Conservation (phyloP, 139 green algal species). For the Microglena sp. region DNA sequence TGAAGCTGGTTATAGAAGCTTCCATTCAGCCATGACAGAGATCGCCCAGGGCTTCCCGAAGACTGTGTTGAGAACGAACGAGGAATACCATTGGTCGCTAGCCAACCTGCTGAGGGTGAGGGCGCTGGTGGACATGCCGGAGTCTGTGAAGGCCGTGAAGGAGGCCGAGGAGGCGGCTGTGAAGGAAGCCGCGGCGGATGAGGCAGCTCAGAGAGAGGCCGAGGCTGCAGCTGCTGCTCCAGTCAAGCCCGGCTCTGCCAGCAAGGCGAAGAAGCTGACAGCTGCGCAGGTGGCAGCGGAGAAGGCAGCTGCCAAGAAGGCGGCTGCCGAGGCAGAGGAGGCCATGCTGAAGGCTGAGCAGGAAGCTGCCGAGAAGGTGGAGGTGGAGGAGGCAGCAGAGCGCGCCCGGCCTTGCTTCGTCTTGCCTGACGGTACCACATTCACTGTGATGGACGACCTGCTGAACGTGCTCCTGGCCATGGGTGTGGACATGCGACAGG, state of each 20-base stretch:
- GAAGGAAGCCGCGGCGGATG: not conserved
- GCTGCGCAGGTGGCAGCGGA: not conserved
- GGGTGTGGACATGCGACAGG: not conserved
- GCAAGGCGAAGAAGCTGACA: not conserved
- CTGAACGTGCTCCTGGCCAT: not conserved
- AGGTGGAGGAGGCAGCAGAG: not conserved
- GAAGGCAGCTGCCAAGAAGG: too few species aligned
- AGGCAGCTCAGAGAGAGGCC: not conserved
- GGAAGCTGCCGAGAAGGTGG: not conserved
- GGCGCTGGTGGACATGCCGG: too few species aligned
- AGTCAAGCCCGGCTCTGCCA: too few species aligned
- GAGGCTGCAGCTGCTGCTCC: not conserved
- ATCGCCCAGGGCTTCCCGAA: too few species aligned
- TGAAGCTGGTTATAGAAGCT: conserved; percentile 15
- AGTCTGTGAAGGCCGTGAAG: conserved; percentile 2
- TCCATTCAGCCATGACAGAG: conserved; percentile 8
- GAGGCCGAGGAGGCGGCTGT: not conserved
- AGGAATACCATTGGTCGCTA: too few species aligned
- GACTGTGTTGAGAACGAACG: too few species aligned
- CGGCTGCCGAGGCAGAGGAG: too few species aligned
- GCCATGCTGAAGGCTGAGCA: not conserved
- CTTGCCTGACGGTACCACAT: conserved; percentile 7
- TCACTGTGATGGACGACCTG: conserved; percentile 10
- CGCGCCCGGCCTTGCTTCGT: too few species aligned
- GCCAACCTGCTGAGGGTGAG: not conserved